These are phyloP conservation scores for Suillus ampliporus DNA, from an alignment of 768 basidiomycete species.

Conservation along the genomic window DNA sequence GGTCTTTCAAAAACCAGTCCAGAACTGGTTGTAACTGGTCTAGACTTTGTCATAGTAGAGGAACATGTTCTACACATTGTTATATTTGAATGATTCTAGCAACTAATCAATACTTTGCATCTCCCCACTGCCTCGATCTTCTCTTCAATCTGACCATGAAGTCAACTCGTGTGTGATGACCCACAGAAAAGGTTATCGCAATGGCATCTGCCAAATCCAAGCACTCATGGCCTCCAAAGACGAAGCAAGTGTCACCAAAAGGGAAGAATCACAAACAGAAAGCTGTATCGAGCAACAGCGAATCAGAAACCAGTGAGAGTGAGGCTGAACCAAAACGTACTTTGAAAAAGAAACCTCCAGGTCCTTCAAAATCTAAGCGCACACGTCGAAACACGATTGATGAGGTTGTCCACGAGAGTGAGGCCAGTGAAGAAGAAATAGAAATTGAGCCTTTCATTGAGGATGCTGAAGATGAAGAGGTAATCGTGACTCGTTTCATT, in stretches of 20 bases:
- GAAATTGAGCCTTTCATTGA: background rate
- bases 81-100: no score
- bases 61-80: background rate
- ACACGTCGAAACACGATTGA: background rate
- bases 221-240: no score
- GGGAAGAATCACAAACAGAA: no score
- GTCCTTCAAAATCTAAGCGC: background rate
- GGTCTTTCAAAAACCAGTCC: background rate
- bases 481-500: background rate
- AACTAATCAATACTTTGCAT: no score
- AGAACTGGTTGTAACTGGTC: background rate
- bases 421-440: background rate
- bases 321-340: background rate
- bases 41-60: background rate
- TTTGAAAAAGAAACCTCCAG: background rate
- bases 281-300: background rate
- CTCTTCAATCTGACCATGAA: no score
- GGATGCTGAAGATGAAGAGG: background rate
- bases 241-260: no score
- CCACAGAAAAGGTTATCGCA: background rate
- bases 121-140: no score
- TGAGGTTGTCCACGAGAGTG: background rate
- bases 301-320: background rate
- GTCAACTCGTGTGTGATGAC: background rate
- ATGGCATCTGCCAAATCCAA: background rate